Conservation (phyloP, 257 asterid species). For the Scutellaria barbata region DNA sequence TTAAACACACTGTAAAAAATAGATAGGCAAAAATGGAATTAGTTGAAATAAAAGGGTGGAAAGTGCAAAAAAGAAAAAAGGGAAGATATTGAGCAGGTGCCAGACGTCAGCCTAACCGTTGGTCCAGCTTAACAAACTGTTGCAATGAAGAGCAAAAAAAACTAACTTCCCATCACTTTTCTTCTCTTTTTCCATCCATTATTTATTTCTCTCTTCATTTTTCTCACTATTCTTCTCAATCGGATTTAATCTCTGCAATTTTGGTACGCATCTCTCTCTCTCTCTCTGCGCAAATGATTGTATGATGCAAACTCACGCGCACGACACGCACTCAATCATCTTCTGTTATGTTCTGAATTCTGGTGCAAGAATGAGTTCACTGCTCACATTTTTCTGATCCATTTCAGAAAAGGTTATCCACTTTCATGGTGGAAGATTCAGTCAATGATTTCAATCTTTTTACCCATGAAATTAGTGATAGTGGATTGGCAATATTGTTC, state of each 20-base stretch:
- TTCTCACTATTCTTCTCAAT: slow-evolving; percentile 11
- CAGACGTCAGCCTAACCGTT: slow-evolving; percentile 40
- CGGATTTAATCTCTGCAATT: not conserved
- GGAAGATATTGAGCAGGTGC: slow-evolving; percentile 23
- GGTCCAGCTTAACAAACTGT: slow-evolving; percentile 34
- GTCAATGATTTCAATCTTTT: not conserved
- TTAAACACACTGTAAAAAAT: too few relatives aligned
- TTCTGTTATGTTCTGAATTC: not conserved
- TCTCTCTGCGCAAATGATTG: slow-evolving; percentile 13
- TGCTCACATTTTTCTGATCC: not conserved
- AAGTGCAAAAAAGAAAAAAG: slow-evolving; percentile 31
- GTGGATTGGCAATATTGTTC: not conserved
- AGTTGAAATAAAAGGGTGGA: not conserved
- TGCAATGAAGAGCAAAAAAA: slow-evolving; percentile 15
- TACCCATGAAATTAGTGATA: not conserved
- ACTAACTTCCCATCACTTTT: slow-evolving; percentile 18
- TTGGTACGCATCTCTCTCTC: slow-evolving; percentile 23
- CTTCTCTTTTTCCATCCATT: not conserved
- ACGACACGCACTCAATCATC: slow-evolving; percentile 6
- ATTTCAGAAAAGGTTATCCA: not conserved
- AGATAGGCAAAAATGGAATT: not conserved
- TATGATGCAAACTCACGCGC: slow-evolving; percentile 14
- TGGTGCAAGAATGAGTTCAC: slow-evolving; percentile 6
- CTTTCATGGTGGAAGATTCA: not conserved
- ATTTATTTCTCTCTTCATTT: slow-evolving; percentile 28